Percentiles rank a stretch among this genome's conserved stretches.
Evolutionary conservation across 2,329 filamentous ascomycete genomes (phyloP).

Genomic region (Macroventuria anomochaeta): DNA sequence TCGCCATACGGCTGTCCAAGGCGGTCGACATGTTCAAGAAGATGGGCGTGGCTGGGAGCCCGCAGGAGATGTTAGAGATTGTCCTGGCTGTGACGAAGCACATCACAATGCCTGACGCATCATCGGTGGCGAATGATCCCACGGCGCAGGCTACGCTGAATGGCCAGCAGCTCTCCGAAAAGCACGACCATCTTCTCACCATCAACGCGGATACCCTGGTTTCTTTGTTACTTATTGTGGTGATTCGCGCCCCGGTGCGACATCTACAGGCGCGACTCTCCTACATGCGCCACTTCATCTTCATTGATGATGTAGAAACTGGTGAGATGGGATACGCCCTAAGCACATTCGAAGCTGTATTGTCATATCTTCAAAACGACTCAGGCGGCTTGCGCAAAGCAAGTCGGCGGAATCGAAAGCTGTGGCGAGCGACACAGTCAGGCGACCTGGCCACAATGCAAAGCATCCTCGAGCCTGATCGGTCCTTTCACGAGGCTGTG

Average conservation of each 20-base stretch:
- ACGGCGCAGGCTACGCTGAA: conserved; percentile 33
- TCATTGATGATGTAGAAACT: conserved; percentile 95
- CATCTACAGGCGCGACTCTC: conserved; percentile 85
- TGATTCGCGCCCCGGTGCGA: conserved; percentile 87
- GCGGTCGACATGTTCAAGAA: conserved; percentile 91
- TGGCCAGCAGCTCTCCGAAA: conserved; percentile 54
- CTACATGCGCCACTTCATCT: conserved; percentile 98
- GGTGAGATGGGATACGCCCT: conserved; percentile 96
- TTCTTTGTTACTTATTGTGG: conserved; percentile 86
- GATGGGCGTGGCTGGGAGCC: conserved; percentile 76
- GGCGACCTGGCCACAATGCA: conserved; percentile 78
- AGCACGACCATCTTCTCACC: conserved; percentile 63
- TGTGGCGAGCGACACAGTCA: conserved; percentile 87
- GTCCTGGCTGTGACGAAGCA: conserved; percentile 82
- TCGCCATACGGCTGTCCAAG: conserved; percentile 75
- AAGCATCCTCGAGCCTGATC: conserved; percentile 77
- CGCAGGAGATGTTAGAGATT: conserved; percentile 87
- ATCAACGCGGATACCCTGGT: conserved; percentile 92
- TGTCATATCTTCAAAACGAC: conserved; percentile 84
- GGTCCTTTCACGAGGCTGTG: conserved; percentile 46
- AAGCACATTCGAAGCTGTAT: conserved; percentile 92
- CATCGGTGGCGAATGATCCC: conserved; percentile 34
- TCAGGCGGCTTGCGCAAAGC: conserved; percentile 82
- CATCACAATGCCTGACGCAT: conserved; percentile 67
- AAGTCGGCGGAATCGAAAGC: conserved; percentile 80